These are phyloP conservation scores for Epithele typhae DNA, from an alignment of 768 basidiomycete species.

Conservation along the genomic window DNA sequence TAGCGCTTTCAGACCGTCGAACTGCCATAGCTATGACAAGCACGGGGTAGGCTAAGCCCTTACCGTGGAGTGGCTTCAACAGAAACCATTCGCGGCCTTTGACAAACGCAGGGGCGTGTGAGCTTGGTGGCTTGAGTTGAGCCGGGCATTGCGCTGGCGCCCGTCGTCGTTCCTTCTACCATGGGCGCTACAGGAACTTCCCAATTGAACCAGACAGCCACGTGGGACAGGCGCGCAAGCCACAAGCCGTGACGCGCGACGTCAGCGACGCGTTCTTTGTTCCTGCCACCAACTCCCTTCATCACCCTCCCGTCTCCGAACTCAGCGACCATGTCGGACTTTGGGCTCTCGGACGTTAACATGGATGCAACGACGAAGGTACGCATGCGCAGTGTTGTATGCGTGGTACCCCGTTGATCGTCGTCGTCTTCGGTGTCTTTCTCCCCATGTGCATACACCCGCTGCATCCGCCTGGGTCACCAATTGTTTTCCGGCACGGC, in stretches of 20 bases:
- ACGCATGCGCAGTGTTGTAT: background rate
- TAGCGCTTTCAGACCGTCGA: constrained; percentile 4
- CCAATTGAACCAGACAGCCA: constrained; percentile 6
- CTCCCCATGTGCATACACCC: too few relatives aligned
- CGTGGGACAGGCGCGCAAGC: background rate
- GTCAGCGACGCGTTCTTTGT: too few relatives aligned
- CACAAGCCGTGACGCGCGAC: background rate
- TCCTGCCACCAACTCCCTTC: background rate
- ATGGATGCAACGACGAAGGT: constrained; percentile 83
- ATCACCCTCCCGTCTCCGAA: background rate
- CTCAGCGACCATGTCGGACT: constrained; percentile 47
- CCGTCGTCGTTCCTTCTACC: constrained; percentile 10
- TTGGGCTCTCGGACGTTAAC: constrained; percentile 26
- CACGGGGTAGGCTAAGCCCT: too few relatives aligned
- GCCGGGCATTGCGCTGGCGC: too few relatives aligned
- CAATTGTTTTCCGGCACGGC: constrained; percentile 3
- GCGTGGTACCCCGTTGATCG: background rate
- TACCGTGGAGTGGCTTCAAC: too few relatives aligned
- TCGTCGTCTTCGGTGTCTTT: constrained; percentile 13
- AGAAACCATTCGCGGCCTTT: too few relatives aligned
- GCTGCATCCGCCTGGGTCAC: too few relatives aligned
- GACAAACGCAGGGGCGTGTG: too few relatives aligned
- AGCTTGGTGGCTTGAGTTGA: too few relatives aligned
- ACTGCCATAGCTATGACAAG: too few relatives aligned
- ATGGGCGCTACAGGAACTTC: constrained; percentile 5